Evolutionary conservation across 257 asterid genomes (phyloP), one percentile per base, ranked within the genome.

Genomic region (Scutellaria baicalensis): DNA sequence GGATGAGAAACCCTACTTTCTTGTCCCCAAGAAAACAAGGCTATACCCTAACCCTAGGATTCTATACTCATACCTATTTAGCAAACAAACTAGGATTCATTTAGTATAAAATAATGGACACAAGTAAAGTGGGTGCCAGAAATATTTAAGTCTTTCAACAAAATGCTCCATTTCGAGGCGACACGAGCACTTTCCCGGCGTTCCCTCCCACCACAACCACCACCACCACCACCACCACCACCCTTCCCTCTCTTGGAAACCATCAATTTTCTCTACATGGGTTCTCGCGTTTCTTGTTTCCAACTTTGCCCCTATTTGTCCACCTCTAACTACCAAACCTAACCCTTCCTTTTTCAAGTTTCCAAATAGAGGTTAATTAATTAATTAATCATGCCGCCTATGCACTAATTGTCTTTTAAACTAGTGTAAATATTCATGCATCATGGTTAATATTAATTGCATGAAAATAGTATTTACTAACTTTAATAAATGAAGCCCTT

Each of bases 181-280:
- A 85, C 91, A 88, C 84, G 86, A 80, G 84, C 95, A 88, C 88
- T 85, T 88, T 84, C 86, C 88, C 88, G 85, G 85, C 83, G 86
- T 77, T 85, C 76, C 56, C 89, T 88, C 87, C 91, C 85, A 85
- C 82, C 76, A 77, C 70, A n/a, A n/a, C n/a, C n/a, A n/a, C n/a
- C n/a, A n/a, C n/a, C n/a, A n/a, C n/a, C 17, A 5, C 55, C 21
- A 45, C 52, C 55, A 8, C 64, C 43, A 47, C 59, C 73, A 17
- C 68, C 6, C 39, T 17, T 14, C 67, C 40, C 71, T 36, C 66
- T 13, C 82, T 73, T 68, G 83, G 78, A 76, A 80, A 84, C 71
- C 65, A 59, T 74, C 77, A 80, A 83, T 49, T 38, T 52, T 52
- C 13, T 49, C 73, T 65, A 67, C 71, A 72, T 76, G 73, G 79